Evolutionary conservation across 2,329 filamentous ascomycete species (phyloP), one percentile per base, ranked within the genome.

Genomic region (Microdochium trichocladiopsis): DNA sequence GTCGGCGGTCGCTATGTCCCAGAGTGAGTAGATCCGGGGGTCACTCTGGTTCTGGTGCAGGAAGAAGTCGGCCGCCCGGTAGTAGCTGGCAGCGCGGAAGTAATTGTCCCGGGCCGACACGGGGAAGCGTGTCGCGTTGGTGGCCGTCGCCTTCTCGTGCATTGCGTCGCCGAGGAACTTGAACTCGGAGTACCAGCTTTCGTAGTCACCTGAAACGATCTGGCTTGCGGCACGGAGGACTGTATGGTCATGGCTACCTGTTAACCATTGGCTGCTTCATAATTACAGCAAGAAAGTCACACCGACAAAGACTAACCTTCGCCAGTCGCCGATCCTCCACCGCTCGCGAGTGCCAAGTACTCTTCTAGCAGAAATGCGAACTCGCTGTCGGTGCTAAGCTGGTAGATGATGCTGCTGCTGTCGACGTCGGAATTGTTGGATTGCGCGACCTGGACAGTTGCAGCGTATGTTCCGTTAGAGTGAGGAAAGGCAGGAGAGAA

Each of bases 21-120:
- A 71, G 3, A 68, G 51, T 2, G 47, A 51, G 21, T 60, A 53
- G 52, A 71, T 66, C 6, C 63, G 61, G 1, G 68, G 65, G 48
- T 72, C 64, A 28, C 52, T 61, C 57, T 53, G 57, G 53, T 72
- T 68, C 9, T 62, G 63, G 53, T 70, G 66, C 10, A 71, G 57
- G 59, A 59, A 72, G 59, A 69, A 69, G 54, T 69, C 67, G 25
- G 69, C 66, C 1, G 55, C 53, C 41, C 68, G 66, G 55, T 63
- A 71, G 57, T 72, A 72, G n/a, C 53, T 62, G 8, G 69, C 54
- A 2, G 64, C 67, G 8, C 60, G 59, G 56, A 72, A 71, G 36
- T 59, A 61, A 10, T 60, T 59, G 47, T 69, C 63, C 21, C 66
- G 59, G 9, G 55, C 58, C 2, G 61, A 62, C 36, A 63, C 55